Evolutionary conservation across 1,139 yeast species (phyloP).

Genomic region (Hansenula lynferdii): DNA sequence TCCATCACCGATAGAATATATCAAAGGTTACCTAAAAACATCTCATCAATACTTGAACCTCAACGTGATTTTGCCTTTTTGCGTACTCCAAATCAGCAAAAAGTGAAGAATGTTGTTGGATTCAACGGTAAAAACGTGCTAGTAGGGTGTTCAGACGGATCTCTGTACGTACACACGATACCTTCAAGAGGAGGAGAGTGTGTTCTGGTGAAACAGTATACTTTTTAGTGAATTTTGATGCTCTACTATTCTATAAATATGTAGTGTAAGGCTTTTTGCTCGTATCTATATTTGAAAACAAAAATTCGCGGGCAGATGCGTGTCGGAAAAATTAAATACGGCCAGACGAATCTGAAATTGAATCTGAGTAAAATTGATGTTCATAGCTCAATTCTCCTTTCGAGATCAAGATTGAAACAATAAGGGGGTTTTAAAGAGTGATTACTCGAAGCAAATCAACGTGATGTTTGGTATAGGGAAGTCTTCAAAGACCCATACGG

Average conservation of each 20-base stretch:
- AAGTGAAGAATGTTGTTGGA: conserved; percentile 17
- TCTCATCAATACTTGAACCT: conserved; percentile 32
- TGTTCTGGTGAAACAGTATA: conserved; percentile 31
- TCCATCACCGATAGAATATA: conserved; percentile 19
- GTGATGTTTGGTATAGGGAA: conserved; percentile 14
- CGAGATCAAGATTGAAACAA: too few relatives aligned
- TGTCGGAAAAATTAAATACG: too few relatives aligned
- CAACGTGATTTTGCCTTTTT: conserved; percentile 34
- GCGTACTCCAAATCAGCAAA: conserved; percentile 25
- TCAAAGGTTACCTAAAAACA: conserved; percentile 26
- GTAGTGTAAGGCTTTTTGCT: not conserved
- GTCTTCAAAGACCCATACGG: conserved; percentile 7
- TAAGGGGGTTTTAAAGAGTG: too few relatives aligned
- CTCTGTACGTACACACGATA: conserved; percentile 23
- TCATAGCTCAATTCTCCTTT: too few relatives aligned
- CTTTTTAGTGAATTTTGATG: too few relatives aligned
- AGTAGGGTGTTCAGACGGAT: conserved; percentile 24
- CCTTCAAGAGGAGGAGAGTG: conserved; percentile 31
- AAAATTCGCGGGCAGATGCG: too few relatives aligned
- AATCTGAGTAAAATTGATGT: too few relatives aligned
- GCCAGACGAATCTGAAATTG: too few relatives aligned
- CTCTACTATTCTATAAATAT: too few relatives aligned
- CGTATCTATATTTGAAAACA: too few relatives aligned
- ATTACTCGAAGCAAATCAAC: not conserved
- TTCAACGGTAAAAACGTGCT: conserved; percentile 22